A percentile compares a stretch with the other conserved stretches of the same genome.
phyloP scores from a whole-genome alignment of 2,329 filamentous ascomycete species.

The Stenocarpella maydis region DNA sequence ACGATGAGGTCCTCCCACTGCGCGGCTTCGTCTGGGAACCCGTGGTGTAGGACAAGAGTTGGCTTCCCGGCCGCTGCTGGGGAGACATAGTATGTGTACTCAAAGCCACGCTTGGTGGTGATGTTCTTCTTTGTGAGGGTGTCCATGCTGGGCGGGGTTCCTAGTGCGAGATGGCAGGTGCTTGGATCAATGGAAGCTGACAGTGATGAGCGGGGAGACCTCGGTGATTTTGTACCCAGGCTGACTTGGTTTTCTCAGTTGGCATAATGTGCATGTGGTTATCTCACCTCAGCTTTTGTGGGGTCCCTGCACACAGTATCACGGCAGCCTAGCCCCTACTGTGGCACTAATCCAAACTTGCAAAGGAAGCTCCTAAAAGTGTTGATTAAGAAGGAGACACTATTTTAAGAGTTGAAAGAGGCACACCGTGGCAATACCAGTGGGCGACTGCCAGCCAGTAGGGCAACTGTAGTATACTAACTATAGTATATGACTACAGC shows the following conservation, averaged over 20 bases:
- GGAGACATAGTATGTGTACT: slow-evolving; percentile 51
- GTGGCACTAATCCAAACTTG: not conserved
- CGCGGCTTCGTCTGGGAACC: slow-evolving; percentile 56
- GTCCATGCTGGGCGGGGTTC: slow-evolving; percentile 37
- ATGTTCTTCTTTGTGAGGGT: slow-evolving; percentile 42
- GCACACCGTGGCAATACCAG: no score
- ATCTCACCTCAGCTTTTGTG: not conserved
- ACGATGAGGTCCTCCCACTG: slow-evolving; percentile 54
- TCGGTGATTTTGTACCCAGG: not conserved
- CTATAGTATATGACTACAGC: no score
- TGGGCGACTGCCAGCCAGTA: no score
- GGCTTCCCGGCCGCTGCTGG: slow-evolving; percentile 41
- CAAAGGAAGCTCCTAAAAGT: no score
- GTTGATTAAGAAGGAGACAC: no score
- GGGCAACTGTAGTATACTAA: no score
- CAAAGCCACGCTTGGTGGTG: slow-evolving; percentile 43
- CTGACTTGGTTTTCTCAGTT: slow-evolving; percentile 4
- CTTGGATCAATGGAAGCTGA: not conserved
- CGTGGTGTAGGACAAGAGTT: slow-evolving; percentile 54
- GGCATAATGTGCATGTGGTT: not conserved
- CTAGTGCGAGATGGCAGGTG: no score
- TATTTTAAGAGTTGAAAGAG: no score
- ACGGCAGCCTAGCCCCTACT: not conserved
- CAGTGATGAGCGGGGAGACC: not conserved
- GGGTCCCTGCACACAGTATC: not conserved